Base-by-base conservation (phyloP, 2,329 filamentous ascomycete genomes). In the Ophiobolus disseminans region DNA sequence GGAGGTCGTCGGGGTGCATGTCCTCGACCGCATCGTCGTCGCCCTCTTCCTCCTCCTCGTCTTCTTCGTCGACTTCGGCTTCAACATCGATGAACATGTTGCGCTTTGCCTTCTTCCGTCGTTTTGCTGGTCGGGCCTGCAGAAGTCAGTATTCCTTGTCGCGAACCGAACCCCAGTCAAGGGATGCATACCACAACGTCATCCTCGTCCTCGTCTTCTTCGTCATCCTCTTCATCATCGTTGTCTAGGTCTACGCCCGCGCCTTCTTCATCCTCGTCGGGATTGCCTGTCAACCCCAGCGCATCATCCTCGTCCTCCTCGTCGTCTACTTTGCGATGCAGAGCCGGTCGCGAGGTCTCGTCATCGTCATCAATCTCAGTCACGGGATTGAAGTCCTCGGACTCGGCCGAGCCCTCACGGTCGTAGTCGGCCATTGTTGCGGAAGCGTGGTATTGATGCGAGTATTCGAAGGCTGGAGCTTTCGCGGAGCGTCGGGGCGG, bases 41-140 rank as follows among this genome's bases (percentile, higher is more conserved):
- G 48, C 91, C 91, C 48, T 82, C 91, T 62, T 90, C 86, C 45
- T 96, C 91, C 62, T 95, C 91, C 62, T 72, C 69, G 40, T 97
- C 93, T 57, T 96, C 86, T 50, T 89, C 94, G 68, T 97, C 94
- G 62, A 99, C 94, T 76, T 97, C 94, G 72, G 94, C 94, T 80
- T 99, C 94, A 67, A 93, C 90, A 85, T 99, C 94, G 76, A 99
- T 86, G 84, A 97, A 97, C 66, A 88, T 87, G 63, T 90, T 90
- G 56, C 90, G 85, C 57, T 83, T 83, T 58, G 89, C 86, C 71
- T 85, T 85, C 72, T 86, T 87, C 68, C 81, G 76, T 48, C 92
- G 89, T 75, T 97, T 97, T 63, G 88, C 84, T 47, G 90, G 89
- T 67, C 90, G 85, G 48, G 81, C 82, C 82, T 86, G 62, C 25